Base-by-base conservation (phyloP, 352 stramenopile genomes). In the Plasmopara viticola region DNA sequence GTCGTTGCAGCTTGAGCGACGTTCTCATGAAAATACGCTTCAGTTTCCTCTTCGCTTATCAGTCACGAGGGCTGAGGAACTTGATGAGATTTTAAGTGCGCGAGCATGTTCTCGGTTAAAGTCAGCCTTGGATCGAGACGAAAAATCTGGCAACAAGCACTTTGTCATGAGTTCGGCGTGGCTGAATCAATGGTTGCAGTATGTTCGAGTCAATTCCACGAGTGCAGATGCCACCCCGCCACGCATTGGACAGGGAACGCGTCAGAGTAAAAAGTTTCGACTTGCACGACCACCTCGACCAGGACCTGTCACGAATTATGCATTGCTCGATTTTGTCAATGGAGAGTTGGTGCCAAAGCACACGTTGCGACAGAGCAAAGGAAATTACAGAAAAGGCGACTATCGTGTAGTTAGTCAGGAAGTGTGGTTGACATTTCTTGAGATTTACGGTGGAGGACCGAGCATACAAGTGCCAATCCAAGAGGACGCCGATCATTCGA, bases 351-450 rank as follows among this genome's bases (percentile, higher is more conserved):
- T 84, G 0, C 58, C 74, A 0, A 84, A 76, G 45, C 30, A 67
- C 10, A 57, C 59, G 6, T 44, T 87, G 5, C 56, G 64, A 47
- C 64, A 68, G 48, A 81, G 72, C 46, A 66, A 60, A 56, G 72
- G 65, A 13, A 74, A 53, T 17, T 52, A 68, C 10, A 39, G 52
- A 7, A 53, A 53, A 17, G 77, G 72, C 6, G 70, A 86, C 49
- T 88, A 83, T 59, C 69, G 68, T 35, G 65, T 88, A 17, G 68
- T 88, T 9, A 86, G 75, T 34, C 66, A 85, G 28, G 78, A 87
- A 20, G 70, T 89, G 14, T 89, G 78, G 78, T 55, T 74, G 9
- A 59, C 76, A 2, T 89, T 89, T 20, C 50, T 77, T 15, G 47
- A 62, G 2, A 51, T 86, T 1, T 89, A 89, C 28, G 72, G 78